Percentiles rank a stretch among this genome's conserved stretches.
Conservation (phyloP, 2,329 filamentous ascomycete species). For the Nemania sp. region DNA sequence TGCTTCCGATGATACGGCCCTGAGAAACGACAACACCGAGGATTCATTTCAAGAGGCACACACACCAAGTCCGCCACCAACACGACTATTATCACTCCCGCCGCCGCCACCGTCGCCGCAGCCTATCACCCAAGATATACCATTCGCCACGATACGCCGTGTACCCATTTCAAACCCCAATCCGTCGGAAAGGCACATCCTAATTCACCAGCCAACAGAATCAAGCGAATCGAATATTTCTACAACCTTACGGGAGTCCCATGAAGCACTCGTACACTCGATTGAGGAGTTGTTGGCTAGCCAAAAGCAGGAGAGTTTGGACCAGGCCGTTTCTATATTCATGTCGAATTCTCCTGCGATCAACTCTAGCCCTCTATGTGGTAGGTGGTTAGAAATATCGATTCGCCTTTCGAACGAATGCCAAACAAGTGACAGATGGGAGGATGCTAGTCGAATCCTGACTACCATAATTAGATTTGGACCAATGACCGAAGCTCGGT, state of each 20-base stretch:
- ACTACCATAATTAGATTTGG: constrained; percentile 44
- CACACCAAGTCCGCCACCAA: background rate
- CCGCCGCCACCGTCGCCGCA: background rate
- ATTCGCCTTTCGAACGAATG: constrained; percentile 52
- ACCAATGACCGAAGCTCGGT: constrained; percentile 51
- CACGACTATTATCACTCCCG: background rate
- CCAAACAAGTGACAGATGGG: constrained; percentile 48
- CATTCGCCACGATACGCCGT: background rate
- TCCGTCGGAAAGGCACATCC: no score
- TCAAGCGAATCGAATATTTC: background rate
- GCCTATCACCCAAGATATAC: background rate
- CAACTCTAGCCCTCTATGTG: constrained; percentile 29
- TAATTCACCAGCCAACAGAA: background rate
- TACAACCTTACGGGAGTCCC: background rate
- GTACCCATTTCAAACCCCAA: no score
- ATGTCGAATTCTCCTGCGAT: constrained; percentile 24
- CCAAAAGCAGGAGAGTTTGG: constrained; percentile 40
- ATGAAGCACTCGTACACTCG: constrained; percentile 2
- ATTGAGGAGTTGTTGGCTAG: constrained; percentile 26
- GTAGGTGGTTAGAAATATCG: constrained; percentile 47
- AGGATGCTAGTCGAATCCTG: constrained; percentile 52
- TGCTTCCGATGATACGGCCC: background rate
- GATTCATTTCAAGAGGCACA: background rate
- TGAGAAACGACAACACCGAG: background rate
- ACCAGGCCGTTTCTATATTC: constrained; percentile 43